Base-by-base conservation (phyloP, 169 alveolate species). In the Eimeria praecox region DNA sequence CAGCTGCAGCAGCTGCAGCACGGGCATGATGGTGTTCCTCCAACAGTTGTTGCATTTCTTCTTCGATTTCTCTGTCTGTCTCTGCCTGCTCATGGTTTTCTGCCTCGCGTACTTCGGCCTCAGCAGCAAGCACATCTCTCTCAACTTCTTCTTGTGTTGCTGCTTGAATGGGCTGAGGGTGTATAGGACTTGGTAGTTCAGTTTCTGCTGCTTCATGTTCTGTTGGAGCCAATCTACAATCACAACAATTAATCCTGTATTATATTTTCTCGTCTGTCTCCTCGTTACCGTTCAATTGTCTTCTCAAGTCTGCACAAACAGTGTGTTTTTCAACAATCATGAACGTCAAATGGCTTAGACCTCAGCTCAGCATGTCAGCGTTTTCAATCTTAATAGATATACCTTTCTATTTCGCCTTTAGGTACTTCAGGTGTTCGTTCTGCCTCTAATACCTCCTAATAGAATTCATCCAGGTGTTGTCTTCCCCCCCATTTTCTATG, bases 151-250 rank as follows among this genome's bases (percentile, higher is more conserved):
- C 78, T 33, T 52, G 38, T 18, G 92, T 85, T 24, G 92, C 92
- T 42, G 56, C 80, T 14, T 33, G 38, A 27, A 56, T 44, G 56
- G 75, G 92, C 59, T 12, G 56, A 18, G 92, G 78, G 22, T 46
- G 73, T 66, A 33, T 33, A 30, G 9, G 38, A 38, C 27, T 33
- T 38, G 44, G 38, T 3, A 56, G 16, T 85, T 9, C 56, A 12
- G 92, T 44, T 33, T 5, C 64, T 54, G 27, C 52, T 38, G 92
- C 30, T 54, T 59, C 49, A 6, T 85, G 35, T 20, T 52, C 77
- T 54, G 66, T 59, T 59, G 92, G 92, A 4, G 92, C 92, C 92
- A 85, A 52, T 85, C 92, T 85, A 78, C 78, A 22, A 16, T 14
- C 0, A 3, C 9, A 56, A 22, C 59, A 80, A 49, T 18, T 35